These are phyloP conservation scores for Nitzschia palea DNA, from an alignment of 108 stramenopile genomes.

Conservation along the genomic window DNA sequence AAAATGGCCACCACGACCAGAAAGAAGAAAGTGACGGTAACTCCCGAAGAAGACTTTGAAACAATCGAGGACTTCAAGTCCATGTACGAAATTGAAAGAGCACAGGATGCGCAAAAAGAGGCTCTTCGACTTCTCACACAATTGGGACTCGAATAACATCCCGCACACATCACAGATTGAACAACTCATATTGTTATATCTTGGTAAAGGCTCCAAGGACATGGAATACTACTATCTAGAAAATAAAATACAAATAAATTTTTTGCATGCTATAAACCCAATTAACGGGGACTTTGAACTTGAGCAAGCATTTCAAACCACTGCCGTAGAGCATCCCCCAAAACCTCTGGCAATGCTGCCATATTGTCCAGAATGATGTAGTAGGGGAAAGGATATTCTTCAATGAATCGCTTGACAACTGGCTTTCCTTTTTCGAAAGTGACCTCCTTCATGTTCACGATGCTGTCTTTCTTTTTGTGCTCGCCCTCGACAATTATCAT, in stretches of 20 bases:
- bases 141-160: not conserved
- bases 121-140: constrained; percentile 27
- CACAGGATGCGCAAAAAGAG: constrained; percentile 19
- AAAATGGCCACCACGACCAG: constrained; percentile 10
- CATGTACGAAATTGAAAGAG: constrained; percentile 22
- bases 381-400: constrained; percentile 98
- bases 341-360: constrained; percentile 87
- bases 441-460: constrained; percentile 94
- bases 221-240: not conserved
- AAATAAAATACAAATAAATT: not conserved
- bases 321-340: constrained; percentile 94
- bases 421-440: constrained; percentile 91
- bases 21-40: not conserved
- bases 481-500: constrained; percentile 93
- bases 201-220: not conserved
- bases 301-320: constrained; percentile 97
- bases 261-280: not conserved
- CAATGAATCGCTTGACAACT: constrained; percentile 90
- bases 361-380: constrained; percentile 93
- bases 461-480: constrained; percentile 77
- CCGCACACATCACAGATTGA: not conserved
- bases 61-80: constrained; percentile 35
- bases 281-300: constrained; percentile 32
- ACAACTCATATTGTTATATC: not conserved
- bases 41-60: constrained; percentile 20